Base-by-base conservation (phyloP, 78 protist species). In the Goniomonas avonlea region DNA sequence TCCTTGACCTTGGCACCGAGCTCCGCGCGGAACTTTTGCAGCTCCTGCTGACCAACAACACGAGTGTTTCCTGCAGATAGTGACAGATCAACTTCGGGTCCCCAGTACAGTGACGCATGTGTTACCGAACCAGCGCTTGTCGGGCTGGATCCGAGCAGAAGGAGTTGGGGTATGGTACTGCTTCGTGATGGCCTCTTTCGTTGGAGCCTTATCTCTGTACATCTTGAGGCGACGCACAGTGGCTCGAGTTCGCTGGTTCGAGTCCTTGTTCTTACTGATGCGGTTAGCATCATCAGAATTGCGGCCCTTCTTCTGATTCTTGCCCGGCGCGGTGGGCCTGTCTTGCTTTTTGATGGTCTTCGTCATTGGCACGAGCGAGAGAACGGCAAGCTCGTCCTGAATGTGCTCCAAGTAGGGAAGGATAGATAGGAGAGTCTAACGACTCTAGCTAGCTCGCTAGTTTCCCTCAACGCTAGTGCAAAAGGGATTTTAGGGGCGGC, bases 1-100 rank as follows among this genome's bases (percentile, higher is more conserved):
- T 90, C 88, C 53, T 79, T n/a, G n/a, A 25, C 23, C n/a, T 56
- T 35, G 40, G 35, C 39, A 15, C 23, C 50, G 78, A 85, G 39
- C 13, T 83, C 94, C 32, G 86, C 88, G 4, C 90, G 70, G 82
- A 88, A 83, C 27, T 77, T 39, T 11, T 84, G 69, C 37, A 93
- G 77, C 13, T 83, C 76, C 40, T 79, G 20, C 59, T 85, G 92
- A 15, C 82, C 86, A 3, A 89, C 60, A 27, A 84, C 89, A 11
- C 88, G 83, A 1, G 93, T 84, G 53, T 89, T 89, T 40, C 90
- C 81, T 53, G 76, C 5, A 23, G 32, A 7, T 25, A 45, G 21
- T 20, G 20, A 1, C 5, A 5, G 2, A 3, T 47, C 31, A n/a
- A 1, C 27, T 2, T 4, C 1, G 53, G 23, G 11, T 43, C 5